Percentiles rank a stretch among this genome's conserved stretches.
Conservation (phyloP, 139 green algal species). For the Tetradesmus lagerheimii region DNA sequence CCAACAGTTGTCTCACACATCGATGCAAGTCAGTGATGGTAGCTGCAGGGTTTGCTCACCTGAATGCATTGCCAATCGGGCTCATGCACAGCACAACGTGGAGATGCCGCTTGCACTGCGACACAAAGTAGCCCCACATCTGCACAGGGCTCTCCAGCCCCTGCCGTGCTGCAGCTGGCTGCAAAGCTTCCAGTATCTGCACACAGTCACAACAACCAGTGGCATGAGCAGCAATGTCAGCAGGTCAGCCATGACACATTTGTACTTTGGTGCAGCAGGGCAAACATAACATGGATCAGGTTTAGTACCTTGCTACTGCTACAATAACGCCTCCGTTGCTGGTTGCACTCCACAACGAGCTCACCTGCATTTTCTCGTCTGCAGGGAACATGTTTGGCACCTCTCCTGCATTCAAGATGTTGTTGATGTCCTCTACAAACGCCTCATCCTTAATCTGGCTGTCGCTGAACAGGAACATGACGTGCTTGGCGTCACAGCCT, state of each 20-base stretch:
- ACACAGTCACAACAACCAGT: not conserved
- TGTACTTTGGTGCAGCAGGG: not conserved
- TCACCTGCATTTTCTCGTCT: conserved; percentile 69
- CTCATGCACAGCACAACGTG: conserved; percentile 82
- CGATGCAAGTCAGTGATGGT: not conserved
- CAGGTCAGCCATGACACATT: too few relatives aligned
- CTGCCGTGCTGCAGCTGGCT: conserved; percentile 67
- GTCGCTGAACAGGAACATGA: conserved; percentile 85
- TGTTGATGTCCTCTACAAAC: conserved; percentile 92
- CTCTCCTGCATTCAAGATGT: conserved; percentile 86
- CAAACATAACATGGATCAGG: not conserved
- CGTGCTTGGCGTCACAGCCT: conserved; percentile 61
- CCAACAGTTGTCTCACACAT: not conserved
- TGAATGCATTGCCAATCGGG: conserved; percentile 80
- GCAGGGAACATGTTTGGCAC: conserved; percentile 85
- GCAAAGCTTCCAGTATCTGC: conserved; percentile 77
- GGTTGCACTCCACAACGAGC: too few relatives aligned
- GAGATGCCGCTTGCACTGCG: conserved; percentile 69
- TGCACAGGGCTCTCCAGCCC: conserved; percentile 81
- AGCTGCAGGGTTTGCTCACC: not conserved
- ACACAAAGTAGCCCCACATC: conserved; percentile 81
- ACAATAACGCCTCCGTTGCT: too few relatives aligned
- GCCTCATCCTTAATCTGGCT: conserved; percentile 82
- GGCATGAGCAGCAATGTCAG: too few relatives aligned
- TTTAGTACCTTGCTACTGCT: too few relatives aligned